Evolutionary conservation across 176 grass and related monocot genomes (phyloP), one percentile per base, ranked within the genome.

Genomic region (Rhynchospora pubera): DNA sequence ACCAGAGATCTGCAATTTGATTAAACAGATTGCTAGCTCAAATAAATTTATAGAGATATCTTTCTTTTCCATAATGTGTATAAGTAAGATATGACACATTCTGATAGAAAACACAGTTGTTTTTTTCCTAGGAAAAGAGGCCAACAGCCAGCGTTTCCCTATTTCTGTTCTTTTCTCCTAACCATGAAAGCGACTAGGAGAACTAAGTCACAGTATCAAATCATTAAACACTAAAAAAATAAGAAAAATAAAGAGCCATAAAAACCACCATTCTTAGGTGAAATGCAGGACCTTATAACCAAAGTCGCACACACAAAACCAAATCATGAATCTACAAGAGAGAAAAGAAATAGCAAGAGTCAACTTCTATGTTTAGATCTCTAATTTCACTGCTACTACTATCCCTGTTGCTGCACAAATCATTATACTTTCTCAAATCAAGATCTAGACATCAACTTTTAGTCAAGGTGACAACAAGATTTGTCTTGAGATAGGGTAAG

Each of bases 241-340:
- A 34, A 59, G 61, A 57, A 79, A 32, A 59, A 60, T 18, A 61
- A 79, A 61, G 24, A 62, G 61, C 77, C 77, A 80, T 43, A 80
- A n/a, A 46, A 80, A 62, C 56, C 77, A 80, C 56, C 56, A 52
- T 61, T 62, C 28, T 60, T 80, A 62, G 18, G 77, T 80, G 55
- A 80, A 61, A 80, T 42, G 77, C 53, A 80, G 77, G 56, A 80
- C 32, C 56, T 23, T 5, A 80, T 44, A 80, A 80, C 77, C 1
- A 42, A 80, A 62, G 77, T 80, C 30, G 55, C 53, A 80, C 77
- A 60, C 19, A 79, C 16, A 80, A 80, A 80, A 62, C 53, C 71
- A 80, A 62, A 80, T 80, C 77, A 80, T 56, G 32, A 80, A 80
- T 80, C 77, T 80, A 80, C 77, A 80, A 80, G 39, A 61, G n/a